Evolutionary conservation across 345 rosid species (phyloP), one percentile per base, ranked within the genome.

Genomic region (Litchi chinensis): DNA sequence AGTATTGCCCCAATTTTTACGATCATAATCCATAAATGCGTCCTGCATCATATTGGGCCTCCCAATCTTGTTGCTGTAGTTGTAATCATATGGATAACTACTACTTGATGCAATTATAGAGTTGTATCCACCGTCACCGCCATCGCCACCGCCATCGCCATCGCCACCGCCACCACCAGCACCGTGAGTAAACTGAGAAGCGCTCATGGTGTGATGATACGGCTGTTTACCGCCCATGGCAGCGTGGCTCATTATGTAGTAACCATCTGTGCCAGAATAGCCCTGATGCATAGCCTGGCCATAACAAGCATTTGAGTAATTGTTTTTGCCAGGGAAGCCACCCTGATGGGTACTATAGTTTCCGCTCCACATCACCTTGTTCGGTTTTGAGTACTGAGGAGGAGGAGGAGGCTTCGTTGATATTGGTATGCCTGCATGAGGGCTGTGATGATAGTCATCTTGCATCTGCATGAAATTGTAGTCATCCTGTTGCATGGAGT

Each of bases 401-500:
- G 37, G 37, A 32, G 37, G 37, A 59, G 37, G 40, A 65, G 65
- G 60, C 78, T 48, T 65, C 59, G 66, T 37, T 24, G 4, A 2
- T 32, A 32, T 32, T 32, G 54, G 76, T 52, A 52, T 62, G 39
- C 57, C 8, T 8, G 76, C 39, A 41, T 13, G 63, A n/a, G 56
- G 19, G 57, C 16, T 52, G 0, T 52, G 81, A 62, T 62, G 75
- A 60, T 60, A 60, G 0, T 21, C 12, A 8, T 46, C 52, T 56
- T 79, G 76, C 64, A 63, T 54, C 26, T 70, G n/a, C 63, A 63
- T n/a, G 8, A 1, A 56, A 24, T 63, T 10, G 28, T 60, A 52
- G 46, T 10, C 18, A 13, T 80, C 71, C 21, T 50, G 65, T 46
- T 68, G 81, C 62, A 63, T 50, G 76, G 76, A 62, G 54, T 74